Evolutionary conservation across 108 stramenopile species (phyloP).

Genomic region (Nannochloropsis salina): DNA sequence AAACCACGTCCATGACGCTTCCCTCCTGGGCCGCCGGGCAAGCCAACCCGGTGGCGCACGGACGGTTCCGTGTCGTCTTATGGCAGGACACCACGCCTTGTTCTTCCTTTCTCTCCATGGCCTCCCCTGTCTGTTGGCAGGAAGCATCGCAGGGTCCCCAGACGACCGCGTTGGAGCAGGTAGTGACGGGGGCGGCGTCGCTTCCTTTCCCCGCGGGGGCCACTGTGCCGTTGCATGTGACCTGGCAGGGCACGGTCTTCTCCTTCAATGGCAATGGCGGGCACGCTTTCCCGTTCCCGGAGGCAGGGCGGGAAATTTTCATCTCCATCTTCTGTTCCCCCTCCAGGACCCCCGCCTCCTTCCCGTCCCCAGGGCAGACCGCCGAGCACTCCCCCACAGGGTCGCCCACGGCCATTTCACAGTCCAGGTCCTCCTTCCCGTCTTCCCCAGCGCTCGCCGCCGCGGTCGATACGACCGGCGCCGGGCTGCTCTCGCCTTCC

Average conservation of each 20-base stretch:
- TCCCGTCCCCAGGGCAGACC: not conserved
- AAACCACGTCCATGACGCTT: not conserved
- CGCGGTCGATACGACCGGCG: not conserved
- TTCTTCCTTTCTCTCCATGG: not conserved
- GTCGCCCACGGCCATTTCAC: not conserved
- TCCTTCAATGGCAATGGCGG: not conserved
- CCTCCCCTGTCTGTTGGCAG: conserved; percentile 7
- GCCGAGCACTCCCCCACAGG: not conserved
- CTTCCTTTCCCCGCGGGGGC: too few species aligned
- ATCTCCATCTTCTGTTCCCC: conserved; percentile 14
- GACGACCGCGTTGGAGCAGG: not conserved
- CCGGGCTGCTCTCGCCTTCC: not conserved
- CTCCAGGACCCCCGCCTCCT: not conserved
- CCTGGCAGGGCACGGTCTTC: not conserved
- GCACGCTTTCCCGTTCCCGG: not conserved
- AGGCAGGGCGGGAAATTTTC: conserved; percentile 13
- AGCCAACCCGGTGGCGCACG: not conserved
- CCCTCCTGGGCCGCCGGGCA: conserved; percentile 16
- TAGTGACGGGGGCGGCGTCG: too few species aligned
- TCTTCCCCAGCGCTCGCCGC: not conserved
- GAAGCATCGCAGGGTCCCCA: not conserved
- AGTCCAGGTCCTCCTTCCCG: conserved; percentile 27
- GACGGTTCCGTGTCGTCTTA: not conserved
- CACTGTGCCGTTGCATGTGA: not conserved
- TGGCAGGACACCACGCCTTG: not conserved